Percentiles rank a stretch among this genome's conserved stretches.
These are phyloP conservation scores for Trichothecium sympodiale DNA, from an alignment of 2,329 filamentous ascomycete species.

Conservation along the genomic window DNA sequence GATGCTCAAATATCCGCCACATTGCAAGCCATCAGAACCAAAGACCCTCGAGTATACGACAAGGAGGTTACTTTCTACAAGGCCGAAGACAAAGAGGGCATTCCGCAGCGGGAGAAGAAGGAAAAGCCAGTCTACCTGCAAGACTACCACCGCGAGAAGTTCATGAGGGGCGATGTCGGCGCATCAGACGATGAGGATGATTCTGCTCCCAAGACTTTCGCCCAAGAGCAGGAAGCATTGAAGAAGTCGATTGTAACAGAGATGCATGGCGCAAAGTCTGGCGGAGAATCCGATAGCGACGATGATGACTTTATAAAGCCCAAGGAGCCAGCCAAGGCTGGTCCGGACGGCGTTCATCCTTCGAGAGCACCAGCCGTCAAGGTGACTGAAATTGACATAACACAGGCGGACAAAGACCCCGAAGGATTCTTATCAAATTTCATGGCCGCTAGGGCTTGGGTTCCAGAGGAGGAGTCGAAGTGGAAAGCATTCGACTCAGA, in stretches of 20 bases:
- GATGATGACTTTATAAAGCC: slow-evolving; percentile 66
- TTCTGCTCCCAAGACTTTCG: slow-evolving; percentile 52
- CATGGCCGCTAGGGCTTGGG: slow-evolving; percentile 84
- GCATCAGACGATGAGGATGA: slow-evolving; percentile 43
- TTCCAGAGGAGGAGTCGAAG: slow-evolving; percentile 51
- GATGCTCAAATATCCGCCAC: slow-evolving; percentile 83
- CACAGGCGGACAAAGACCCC: slow-evolving; percentile 74
- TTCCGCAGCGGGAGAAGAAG: slow-evolving; percentile 40
- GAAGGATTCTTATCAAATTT: slow-evolving; percentile 94
- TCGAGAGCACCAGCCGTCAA: slow-evolving; percentile 36
- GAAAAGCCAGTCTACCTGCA: slow-evolving; percentile 77
- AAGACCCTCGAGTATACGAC: slow-evolving; percentile 88
- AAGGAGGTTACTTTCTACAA: slow-evolving; percentile 66
- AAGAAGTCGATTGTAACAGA: slow-evolving; percentile 69
- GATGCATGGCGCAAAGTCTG: slow-evolving; percentile 55
- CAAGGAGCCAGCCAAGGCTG: slow-evolving; percentile 42
- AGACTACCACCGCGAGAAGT: slow-evolving; percentile 86
- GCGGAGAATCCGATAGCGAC: slow-evolving; percentile 35
- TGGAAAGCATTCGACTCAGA: slow-evolving; percentile 88
- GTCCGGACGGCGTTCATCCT: slow-evolving; percentile 38
- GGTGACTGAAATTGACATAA: slow-evolving; percentile 48
- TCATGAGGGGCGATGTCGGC: slow-evolving; percentile 61
- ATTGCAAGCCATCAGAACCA: slow-evolving; percentile 74
- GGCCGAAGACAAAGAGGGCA: slow-evolving; percentile 23
- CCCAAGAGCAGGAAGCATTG: slow-evolving; percentile 76